Base-by-base conservation (phyloP, 2,329 filamentous ascomycete genomes). In the Colletotrichum higginsianum region DNA sequence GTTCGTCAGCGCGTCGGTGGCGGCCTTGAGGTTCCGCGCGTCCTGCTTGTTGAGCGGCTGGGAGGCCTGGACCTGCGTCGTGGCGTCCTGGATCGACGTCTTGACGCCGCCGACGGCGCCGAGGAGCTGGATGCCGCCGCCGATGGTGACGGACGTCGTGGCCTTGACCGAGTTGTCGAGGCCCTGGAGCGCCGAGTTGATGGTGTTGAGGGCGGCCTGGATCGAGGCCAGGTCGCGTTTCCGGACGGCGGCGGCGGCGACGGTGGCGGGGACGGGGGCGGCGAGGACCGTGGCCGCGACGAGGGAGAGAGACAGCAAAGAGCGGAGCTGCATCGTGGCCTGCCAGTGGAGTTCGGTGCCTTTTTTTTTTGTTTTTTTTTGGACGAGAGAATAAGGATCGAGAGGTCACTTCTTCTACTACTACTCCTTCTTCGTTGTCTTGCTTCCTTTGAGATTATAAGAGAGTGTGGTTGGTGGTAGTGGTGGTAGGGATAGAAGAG, bases 1-100 rank as follows among this genome's bases (percentile, higher is more conserved):
- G 23, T 71, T 71, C 8, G 68, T 71, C 15, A 71, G 68, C 9
- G 68, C 68, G 15, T 71, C 68, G 6, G 68, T 71, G 6, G 68
- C 65, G 15, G 68, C 68, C 46, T 71, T 71, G 11, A 71, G 58
- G 7, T 68, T 68, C 30, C 26, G 2, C 13, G 65, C 65, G 6
- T 71, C 68, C 1, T 58, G 35, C 2, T 11, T 40, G 58, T 60
- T 60, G 47, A 71, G 68, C 0, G 55, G 16, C 11, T 60, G 52
- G 1, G 68, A 71, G 15, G 23, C 58, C 21, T 55, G 65, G 13
- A 71, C 68, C 21, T 71, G 68, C 18, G 53, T 44, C 8, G 68
- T 71, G 26, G 68, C 68, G n/a, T 63, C 58, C 30, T 71, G 38
- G 16, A 71, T 71, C 1, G 68, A 44, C 2, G 8, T 42, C 18